These are phyloP conservation scores for Halophytophthora polymorphica DNA, from an alignment of 352 stramenopile species.

Conservation along the genomic window DNA sequence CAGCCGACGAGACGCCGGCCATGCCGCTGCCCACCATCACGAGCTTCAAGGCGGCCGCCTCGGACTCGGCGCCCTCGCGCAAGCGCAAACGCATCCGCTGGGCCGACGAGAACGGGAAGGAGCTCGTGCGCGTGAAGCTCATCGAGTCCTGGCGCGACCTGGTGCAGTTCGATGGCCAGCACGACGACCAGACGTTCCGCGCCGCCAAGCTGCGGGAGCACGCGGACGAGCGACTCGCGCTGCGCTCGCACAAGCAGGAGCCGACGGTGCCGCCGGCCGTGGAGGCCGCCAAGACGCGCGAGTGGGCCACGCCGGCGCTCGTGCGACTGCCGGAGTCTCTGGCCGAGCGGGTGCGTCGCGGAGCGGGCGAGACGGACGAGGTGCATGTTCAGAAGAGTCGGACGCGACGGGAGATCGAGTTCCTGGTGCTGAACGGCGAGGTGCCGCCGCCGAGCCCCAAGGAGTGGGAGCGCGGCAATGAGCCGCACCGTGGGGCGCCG, in stretches of 20 bases:
- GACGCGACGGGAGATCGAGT: slow-evolving; percentile 80
- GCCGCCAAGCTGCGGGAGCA: slow-evolving; percentile 85
- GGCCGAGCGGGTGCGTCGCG: slow-evolving; percentile 23
- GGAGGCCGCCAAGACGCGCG: slow-evolving; percentile 41
- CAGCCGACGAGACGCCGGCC: slow-evolving; percentile 31
- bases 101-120: slow-evolving; percentile 72
- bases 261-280: slow-evolving; percentile 42
- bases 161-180: slow-evolving; percentile 47
- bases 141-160: slow-evolving; percentile 87
- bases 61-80: slow-evolving; percentile 23
- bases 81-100: slow-evolving; percentile 72
- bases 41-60: slow-evolving; percentile 68
- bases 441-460: slow-evolving; percentile 73
- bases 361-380: slow-evolving; percentile 49
- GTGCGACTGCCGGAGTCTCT: slow-evolving; percentile 62
- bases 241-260: slow-evolving; percentile 77
- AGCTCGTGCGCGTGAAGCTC: slow-evolving; percentile 78
- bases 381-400: slow-evolving; percentile 60
- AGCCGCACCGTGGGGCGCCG: slow-evolving; percentile 51
- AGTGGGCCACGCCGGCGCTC: slow-evolving; percentile 66
- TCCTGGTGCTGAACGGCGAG: slow-evolving; percentile 77
- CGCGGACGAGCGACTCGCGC: slow-evolving; percentile 60
- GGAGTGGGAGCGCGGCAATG: slow-evolving; percentile 69
- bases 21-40: slow-evolving; percentile 78
- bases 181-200: slow-evolving; percentile 75